Percentiles rank a stretch among this genome's conserved stretches.
Evolutionary conservation across 495 filamentous ascomycete species (phyloP).

Genomic region (Articulospora tetracladia): DNA sequence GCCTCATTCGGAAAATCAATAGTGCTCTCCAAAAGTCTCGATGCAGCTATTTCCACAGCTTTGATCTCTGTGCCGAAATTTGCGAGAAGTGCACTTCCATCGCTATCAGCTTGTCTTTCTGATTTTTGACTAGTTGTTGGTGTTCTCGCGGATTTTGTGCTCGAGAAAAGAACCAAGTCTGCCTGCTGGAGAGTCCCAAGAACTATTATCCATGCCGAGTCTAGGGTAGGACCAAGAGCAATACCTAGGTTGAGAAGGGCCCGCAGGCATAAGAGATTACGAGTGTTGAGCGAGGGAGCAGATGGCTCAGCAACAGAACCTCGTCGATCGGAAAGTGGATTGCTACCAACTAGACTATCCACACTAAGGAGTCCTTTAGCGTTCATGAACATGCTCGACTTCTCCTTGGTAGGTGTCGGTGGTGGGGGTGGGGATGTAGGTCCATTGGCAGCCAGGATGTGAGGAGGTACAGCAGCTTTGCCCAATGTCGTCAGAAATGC

Average conservation of each 20-base stretch:
- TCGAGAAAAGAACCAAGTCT: conserved; percentile 73
- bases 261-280: conserved; percentile 85
- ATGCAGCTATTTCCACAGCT: conserved; percentile 85
- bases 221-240: conserved; percentile 83
- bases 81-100: conserved; percentile 45
- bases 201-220: conserved; percentile 81
- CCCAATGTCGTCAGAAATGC: conserved; percentile 91
- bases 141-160: conserved; percentile 42
- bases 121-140: conserved; percentile 26
- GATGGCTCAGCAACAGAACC: conserved; percentile 45
- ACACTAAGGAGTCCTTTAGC: conserved; percentile 62
- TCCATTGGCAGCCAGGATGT: conserved; percentile 59
- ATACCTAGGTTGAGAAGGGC: conserved; percentile 93
- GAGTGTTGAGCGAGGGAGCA: conserved; percentile 65
- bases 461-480: conserved; percentile 84
- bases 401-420: conserved; percentile 43
- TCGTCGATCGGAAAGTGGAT: conserved; percentile 45
- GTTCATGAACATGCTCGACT: conserved; percentile 52
- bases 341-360: conserved; percentile 53
- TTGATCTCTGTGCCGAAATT: conserved; percentile 75
- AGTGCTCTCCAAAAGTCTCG: conserved; percentile 84
- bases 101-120: conserved; percentile 39
- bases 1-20: conserved; percentile 77
- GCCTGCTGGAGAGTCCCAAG: conserved; percentile 89
- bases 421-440: conserved; percentile 31